Evolutionary conservation across 371 early-diverging fungal species (phyloP).

Genomic region (Actinomortierella wolfii): DNA sequence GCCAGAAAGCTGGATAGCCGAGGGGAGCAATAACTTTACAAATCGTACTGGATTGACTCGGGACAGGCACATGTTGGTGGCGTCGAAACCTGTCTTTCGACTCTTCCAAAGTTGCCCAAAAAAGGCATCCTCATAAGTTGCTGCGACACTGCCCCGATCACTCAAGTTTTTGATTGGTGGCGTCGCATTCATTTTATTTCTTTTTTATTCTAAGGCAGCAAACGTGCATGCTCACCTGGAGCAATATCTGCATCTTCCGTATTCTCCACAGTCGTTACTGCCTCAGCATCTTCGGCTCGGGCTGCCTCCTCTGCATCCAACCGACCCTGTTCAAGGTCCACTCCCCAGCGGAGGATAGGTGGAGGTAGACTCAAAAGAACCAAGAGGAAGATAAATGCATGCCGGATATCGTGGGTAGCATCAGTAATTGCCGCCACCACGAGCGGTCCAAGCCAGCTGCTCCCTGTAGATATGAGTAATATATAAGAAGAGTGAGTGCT

Average conservation of each 20-base stretch:
- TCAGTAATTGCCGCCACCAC: slow-evolving; percentile 38
- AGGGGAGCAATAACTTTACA: no score
- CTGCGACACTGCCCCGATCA: no score
- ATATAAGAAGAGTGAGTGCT: no score
- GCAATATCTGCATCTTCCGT: no score
- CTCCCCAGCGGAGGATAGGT: slow-evolving; percentile 40
- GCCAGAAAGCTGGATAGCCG: no score
- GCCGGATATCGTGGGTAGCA: slow-evolving; percentile 39
- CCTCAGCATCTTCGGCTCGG: slow-evolving; percentile 5
- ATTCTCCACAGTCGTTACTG: no score
- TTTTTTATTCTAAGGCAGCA: slow-evolving; percentile 8
- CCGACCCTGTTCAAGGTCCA: slow-evolving; percentile 33
- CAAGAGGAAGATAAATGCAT: slow-evolving; percentile 37
- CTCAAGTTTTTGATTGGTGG: no score
- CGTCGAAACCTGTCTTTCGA: no score
- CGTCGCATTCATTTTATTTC: neutral
- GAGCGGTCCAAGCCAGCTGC: slow-evolving; percentile 44
- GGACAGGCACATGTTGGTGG: no score
- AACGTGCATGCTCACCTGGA: slow-evolving; percentile 16
- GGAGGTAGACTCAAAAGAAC: slow-evolving; percentile 33
- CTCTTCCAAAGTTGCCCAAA: no score
- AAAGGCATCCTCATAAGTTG: no score
- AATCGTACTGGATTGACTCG: no score
- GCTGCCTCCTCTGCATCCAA: slow-evolving; percentile 36
- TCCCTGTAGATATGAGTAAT: neutral